These are phyloP conservation scores for Aspergillus bombycis DNA, from an alignment of 2,329 filamentous ascomycete genomes.

Conservation along the genomic window DNA sequence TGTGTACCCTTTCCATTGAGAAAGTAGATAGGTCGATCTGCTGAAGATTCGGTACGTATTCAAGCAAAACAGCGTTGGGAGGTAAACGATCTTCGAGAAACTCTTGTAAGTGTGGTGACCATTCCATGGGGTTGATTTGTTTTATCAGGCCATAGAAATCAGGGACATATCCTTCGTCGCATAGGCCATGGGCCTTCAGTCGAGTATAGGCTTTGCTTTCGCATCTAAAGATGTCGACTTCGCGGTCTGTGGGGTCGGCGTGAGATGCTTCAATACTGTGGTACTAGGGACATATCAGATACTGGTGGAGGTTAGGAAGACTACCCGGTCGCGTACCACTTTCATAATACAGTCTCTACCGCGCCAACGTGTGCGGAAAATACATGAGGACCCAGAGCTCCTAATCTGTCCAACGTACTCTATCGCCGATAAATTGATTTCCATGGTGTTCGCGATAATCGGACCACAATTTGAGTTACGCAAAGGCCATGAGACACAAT, in stretches of 20 bases:
- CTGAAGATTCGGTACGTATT: slow-evolving; percentile 17
- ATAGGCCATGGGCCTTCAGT: slow-evolving; percentile 5
- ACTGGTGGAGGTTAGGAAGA: not conserved
- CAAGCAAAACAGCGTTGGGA: slow-evolving; percentile 21
- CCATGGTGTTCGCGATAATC: not conserved
- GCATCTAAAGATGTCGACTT: slow-evolving; percentile 6
- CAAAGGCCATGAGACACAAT: not conserved
- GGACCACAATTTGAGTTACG: not conserved
- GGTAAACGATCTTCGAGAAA: slow-evolving; percentile 14
- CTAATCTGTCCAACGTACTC: not conserved
- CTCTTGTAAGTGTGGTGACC: slow-evolving; percentile 1
- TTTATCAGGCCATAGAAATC: slow-evolving; percentile 6
- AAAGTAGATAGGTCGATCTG: slow-evolving; percentile 16
- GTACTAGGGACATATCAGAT: slow-evolving; percentile 1
- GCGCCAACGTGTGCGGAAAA: slow-evolving; percentile 1
- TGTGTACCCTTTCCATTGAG: slow-evolving; percentile 6
- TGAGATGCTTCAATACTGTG: not conserved
- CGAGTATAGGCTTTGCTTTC: slow-evolving; percentile 7
- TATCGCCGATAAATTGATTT: slow-evolving; percentile 6
- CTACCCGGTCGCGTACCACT: slow-evolving; percentile 1
- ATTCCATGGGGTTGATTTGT: not conserved
- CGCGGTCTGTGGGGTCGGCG: not conserved
- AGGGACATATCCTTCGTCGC: slow-evolving; percentile 5
- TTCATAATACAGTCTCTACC: slow-evolving; percentile 4
- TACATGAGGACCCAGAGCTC: not conserved